phyloP scores from a whole-genome alignment of 108 stramenopile genomes.

The Aurantiochytrium sp. region DNA sequence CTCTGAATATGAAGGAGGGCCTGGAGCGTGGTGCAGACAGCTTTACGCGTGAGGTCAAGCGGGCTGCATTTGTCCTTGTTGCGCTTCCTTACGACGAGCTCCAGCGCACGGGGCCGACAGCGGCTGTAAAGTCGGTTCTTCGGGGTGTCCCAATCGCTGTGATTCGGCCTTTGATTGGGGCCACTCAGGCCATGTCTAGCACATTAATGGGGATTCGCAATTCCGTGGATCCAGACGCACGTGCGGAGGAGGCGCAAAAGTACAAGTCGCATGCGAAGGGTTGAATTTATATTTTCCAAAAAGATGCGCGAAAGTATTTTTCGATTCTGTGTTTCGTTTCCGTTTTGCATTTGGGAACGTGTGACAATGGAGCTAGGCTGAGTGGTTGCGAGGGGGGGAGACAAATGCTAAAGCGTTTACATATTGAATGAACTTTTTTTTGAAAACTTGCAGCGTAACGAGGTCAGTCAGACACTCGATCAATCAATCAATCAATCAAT shows the following conservation, averaged over 20 bases:
- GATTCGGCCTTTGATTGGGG: slow-evolving; percentile 8
- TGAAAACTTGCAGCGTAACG: too few relatives aligned
- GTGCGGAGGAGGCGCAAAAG: neutral
- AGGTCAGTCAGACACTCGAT: too few relatives aligned
- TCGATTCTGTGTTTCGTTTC: too few relatives aligned
- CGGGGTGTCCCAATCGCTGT: slow-evolving; percentile 1
- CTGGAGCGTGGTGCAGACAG: neutral
- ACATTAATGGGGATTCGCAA: neutral
- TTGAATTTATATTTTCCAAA: too few relatives aligned
- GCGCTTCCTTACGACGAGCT: neutral
- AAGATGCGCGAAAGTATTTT: too few relatives aligned
- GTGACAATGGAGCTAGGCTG: too few relatives aligned
- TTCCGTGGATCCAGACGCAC: neutral
- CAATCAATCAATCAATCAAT: too few relatives aligned
- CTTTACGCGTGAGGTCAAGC: neutral
- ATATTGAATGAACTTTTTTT: too few relatives aligned
- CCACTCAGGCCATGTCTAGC: neutral
- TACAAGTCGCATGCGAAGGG: neutral
- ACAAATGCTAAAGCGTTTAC: too few relatives aligned
- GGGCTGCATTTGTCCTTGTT: neutral
- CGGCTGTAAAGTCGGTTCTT: neutral
- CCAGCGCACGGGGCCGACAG: neutral
- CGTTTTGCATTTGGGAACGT: too few relatives aligned
- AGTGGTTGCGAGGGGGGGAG: too few relatives aligned
- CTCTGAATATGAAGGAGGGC: neutral